Base-by-base conservation (phyloP, 345 rosid species). In the Lepidium sativum region DNA sequence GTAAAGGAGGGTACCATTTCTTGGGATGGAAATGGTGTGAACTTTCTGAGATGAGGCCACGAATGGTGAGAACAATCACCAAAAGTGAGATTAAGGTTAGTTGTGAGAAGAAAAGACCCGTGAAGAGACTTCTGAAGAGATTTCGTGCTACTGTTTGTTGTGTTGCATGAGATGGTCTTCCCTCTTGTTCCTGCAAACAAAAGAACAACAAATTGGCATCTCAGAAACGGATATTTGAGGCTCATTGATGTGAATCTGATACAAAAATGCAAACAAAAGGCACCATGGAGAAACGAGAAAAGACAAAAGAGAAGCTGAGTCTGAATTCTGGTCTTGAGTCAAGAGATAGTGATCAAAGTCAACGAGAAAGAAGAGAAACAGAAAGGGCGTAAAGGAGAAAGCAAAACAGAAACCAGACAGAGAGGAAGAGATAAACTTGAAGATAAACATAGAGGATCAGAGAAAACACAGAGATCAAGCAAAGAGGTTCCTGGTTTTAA, bases 1-100 rank as follows among this genome's bases (percentile, higher is more conserved):
- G 80, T 54, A 89, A 70, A 3, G 96, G 95, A 62, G 83, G 87
- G 53, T 82, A 92, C 97, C 95, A 89, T 61, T 89, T 70, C 80
- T 45, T 79, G 14, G 85, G 89, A 25, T 75, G 80, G 74, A 89
- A 87, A 55, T 83, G 79, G 78, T 77, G 82, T 52, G 74, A 74
- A 18, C 31, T 32, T 33, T 78, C 79, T 5, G 69, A 74, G 72
- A 86, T 65, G 50, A 81, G 77, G 53, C 95, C 92, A 0, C 88
- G 82, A 65, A 85, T 64, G 9, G 83, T 76, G 69, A 92, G 82
- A 72, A 69, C 75, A 8, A 83, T 68, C n/a, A 81, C 77, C 14
- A 89, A 67, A 68, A 84, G 71, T 10, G 84, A 71, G 55, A 79
- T 55, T 14, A 81, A 54, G 70, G 80, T n/a, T 13, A 89, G 38